Base-by-base conservation (phyloP, 202 grass and related monocot genomes). In the Panicum virgatum region DNA sequence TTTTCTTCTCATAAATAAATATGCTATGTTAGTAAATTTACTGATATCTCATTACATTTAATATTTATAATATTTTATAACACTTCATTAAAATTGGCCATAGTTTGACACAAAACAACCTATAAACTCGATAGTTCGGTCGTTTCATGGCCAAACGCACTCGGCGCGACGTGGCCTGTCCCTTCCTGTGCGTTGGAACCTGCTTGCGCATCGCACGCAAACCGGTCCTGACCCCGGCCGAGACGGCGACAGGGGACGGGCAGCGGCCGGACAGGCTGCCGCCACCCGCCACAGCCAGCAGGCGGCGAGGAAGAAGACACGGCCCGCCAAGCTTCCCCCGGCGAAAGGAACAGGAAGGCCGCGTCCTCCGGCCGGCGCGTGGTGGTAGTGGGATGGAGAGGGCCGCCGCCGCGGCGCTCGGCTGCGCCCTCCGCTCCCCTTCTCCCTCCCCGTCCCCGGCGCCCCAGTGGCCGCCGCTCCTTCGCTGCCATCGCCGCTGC, bases 351-450 rank as follows among this genome's bases (percentile, higher is more conserved):
- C 59, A n/a, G 51, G 38, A 79, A 40, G 16, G 12, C 57, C 0
- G 39, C 36, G 25, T 8, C n/a, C 37, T 15, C 38, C 38, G 32
- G 29, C 29, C 29, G 29, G 38, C 22, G 73, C 45, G 61, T 51
- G 22, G 40, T 69, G 77, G 53, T 54, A 52, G 51, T 62, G 82
- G 77, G 67, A 86, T 89, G 87, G 87, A 86, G 78, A 76, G 82
- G 65, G 78, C 66, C 66, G 75, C 64, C 57, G 77, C 73, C 39
- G 20, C 77, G 20, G 73, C 38, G 46, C 77, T 89, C 65, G 78
- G 65, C 66, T 85, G 65, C 82, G 69, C 78, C 65, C 80, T 89
- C 30, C 82, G 87, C 47, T 59, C 77, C 78, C 69, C 84, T 4
- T 72, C 82, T 4, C 51, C 72, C 20, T 73, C 80, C 18, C 12